Percentiles rank a stretch among this genome's conserved stretches.
These are phyloP conservation scores for Solanum neorickii DNA, from an alignment of 257 asterid species.

Conservation along the genomic window DNA sequence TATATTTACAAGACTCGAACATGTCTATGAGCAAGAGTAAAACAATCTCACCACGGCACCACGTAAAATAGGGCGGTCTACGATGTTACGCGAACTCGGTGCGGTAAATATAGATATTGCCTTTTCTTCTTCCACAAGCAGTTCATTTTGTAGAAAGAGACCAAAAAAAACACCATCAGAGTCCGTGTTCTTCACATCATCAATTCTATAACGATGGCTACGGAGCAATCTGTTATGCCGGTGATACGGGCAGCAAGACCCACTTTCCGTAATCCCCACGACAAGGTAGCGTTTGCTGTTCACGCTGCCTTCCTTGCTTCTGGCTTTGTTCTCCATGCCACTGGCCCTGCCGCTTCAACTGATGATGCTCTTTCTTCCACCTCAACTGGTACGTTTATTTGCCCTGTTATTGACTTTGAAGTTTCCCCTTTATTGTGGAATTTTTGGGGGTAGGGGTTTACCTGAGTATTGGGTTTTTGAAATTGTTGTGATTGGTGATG, in stretches of 20 bases:
- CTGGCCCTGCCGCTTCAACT: slow-evolving; percentile 50
- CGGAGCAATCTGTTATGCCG: slow-evolving; percentile 49
- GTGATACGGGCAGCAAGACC: slow-evolving; percentile 75
- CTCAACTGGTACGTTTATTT: slow-evolving; percentile 26
- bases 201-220: slow-evolving; percentile 16
- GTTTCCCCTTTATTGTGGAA: not conserved
- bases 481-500: not conserved
- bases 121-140: not conserved
- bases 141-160: not conserved
- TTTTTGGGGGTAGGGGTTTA: not conserved
- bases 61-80: too few relatives aligned
- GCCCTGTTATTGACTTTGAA: too few relatives aligned
- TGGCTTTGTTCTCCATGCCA: slow-evolving; percentile 51
- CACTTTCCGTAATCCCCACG: slow-evolving; percentile 34
- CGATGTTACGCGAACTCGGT: not conserved
- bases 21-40: too few relatives aligned
- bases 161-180: not conserved
- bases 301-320: slow-evolving; percentile 58
- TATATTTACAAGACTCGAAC: too few relatives aligned
- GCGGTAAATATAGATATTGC: not conserved
- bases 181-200: not conserved
- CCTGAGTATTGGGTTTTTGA: not conserved
- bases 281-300: slow-evolving; percentile 54
- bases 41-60: rapidly evolving
- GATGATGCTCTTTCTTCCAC: slow-evolving; percentile 39